Conservation (phyloP, 306 rosid species). For the Gillenia trifoliata region DNA sequence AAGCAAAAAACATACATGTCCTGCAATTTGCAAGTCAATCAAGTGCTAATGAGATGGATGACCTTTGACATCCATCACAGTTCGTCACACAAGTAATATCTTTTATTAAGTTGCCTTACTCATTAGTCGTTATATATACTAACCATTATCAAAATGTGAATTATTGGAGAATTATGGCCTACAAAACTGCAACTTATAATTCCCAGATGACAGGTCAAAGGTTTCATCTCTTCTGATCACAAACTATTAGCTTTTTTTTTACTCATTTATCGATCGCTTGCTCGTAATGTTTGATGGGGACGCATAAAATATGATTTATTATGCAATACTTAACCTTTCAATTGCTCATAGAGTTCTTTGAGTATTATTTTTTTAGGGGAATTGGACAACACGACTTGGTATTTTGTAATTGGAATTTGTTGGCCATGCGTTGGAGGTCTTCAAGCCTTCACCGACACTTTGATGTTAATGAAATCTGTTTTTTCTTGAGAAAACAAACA, state of each 20-base stretch:
- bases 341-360: conserved; percentile 25
- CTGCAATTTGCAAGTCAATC: conserved; percentile 5
- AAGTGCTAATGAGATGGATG: background rate
- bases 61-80: background rate
- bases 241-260: background rate
- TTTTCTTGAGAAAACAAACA: no score
- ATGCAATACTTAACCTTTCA: conserved; percentile 28
- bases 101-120: background rate
- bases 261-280: background rate
- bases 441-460: no score
- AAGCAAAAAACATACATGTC: background rate
- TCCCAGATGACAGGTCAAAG: background rate
- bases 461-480: no score
- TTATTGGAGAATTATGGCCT: background rate
- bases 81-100: background rate
- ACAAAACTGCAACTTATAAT: background rate
- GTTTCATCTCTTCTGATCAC: background rate
- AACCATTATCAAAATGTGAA: background rate
- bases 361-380: background rate
- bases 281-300: background rate
- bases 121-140: background rate
- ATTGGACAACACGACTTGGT: conserved; percentile 13
- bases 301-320: background rate
- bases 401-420: background rate
- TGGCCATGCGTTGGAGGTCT: background rate